These are phyloP conservation scores for Macrophomina tecta DNA, from an alignment of 2,329 filamentous ascomycete species.

Conservation along the genomic window DNA sequence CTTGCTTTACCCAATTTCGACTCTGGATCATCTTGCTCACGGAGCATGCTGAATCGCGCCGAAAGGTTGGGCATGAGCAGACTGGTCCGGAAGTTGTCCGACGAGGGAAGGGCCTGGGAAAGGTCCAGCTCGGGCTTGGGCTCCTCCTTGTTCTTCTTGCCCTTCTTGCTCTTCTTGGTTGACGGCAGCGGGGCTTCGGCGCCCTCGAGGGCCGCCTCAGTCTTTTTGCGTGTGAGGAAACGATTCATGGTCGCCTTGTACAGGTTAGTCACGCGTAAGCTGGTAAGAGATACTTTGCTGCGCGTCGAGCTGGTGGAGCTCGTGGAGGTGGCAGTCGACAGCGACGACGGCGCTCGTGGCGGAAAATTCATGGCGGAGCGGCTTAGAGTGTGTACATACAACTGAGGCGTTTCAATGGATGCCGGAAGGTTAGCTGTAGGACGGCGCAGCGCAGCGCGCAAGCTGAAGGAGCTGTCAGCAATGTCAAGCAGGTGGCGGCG, in stretches of 20 bases:
- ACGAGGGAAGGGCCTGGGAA: conserved; percentile 74
- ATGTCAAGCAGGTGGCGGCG: not conserved
- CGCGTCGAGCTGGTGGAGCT: conserved; percentile 22
- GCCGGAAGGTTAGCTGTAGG: conserved; percentile 1
- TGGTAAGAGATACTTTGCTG: conserved; percentile 9
- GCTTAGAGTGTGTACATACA: conserved; percentile 16
- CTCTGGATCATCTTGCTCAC: conserved; percentile 90
- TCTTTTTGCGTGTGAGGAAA: conserved; percentile 76
- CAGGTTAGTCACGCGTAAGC: conserved; percentile 26
- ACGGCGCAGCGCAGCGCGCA: conserved; percentile 18
- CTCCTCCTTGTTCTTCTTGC: conserved; percentile 56
- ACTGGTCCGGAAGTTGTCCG: conserved; percentile 92
- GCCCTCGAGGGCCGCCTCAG: conserved; percentile 59
- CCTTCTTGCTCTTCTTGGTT: conserved; percentile 58
- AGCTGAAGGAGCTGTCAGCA: conserved; percentile 9
- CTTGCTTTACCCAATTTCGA: conserved; percentile 92
- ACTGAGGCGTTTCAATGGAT: conserved; percentile 18
- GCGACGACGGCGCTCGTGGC: not conserved
- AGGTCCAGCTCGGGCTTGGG: conserved; percentile 75
- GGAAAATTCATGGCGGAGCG: conserved; percentile 10
- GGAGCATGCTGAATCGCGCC: conserved; percentile 93
- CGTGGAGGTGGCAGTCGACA: conserved; percentile 1
- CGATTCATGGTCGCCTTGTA: conserved; percentile 68
- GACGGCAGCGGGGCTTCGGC: conserved; percentile 28
- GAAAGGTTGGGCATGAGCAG: conserved; percentile 94